These are phyloP conservation scores for Xylaria nigripes DNA, from an alignment of 495 filamentous ascomycete species.

Conservation along the genomic window DNA sequence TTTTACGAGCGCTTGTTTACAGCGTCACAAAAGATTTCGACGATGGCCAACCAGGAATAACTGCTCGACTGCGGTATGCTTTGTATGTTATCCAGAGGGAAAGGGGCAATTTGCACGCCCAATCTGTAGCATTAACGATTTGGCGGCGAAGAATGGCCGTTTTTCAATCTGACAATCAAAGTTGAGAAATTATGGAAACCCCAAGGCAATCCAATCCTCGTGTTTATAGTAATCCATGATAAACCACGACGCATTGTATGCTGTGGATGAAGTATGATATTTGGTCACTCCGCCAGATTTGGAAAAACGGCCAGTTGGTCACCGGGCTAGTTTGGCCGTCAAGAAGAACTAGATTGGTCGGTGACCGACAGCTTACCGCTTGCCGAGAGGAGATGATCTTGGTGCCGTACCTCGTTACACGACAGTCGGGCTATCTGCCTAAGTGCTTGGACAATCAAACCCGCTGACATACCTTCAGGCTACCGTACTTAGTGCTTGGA, in stretches of 20 bases:
- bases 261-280: not conserved
- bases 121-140: constrained; percentile 17
- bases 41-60: constrained; percentile 26
- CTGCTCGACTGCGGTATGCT: constrained; percentile 31
- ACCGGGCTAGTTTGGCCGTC: not conserved
- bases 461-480: not conserved
- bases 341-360: not conserved
- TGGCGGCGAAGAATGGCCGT: constrained; percentile 21
- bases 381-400: constrained; percentile 4
- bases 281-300: not conserved
- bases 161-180: not conserved
- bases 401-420: constrained; percentile 11
- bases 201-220: not conserved
- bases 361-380: not conserved
- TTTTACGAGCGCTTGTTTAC: constrained; percentile 30
- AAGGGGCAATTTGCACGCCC: constrained; percentile 23
- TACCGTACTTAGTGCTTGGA: not conserved
- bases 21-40: constrained; percentile 33
- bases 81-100: constrained; percentile 26
- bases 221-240: constrained; percentile 5
- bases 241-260: not conserved
- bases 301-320: not conserved
- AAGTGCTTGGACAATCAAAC: constrained; percentile 9
- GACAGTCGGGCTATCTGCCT: constrained; percentile 4
- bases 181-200: not conserved